phyloP scores from a whole-genome alignment of 768 basidiomycete genomes.

The Pisolithus microcarpus region DNA sequence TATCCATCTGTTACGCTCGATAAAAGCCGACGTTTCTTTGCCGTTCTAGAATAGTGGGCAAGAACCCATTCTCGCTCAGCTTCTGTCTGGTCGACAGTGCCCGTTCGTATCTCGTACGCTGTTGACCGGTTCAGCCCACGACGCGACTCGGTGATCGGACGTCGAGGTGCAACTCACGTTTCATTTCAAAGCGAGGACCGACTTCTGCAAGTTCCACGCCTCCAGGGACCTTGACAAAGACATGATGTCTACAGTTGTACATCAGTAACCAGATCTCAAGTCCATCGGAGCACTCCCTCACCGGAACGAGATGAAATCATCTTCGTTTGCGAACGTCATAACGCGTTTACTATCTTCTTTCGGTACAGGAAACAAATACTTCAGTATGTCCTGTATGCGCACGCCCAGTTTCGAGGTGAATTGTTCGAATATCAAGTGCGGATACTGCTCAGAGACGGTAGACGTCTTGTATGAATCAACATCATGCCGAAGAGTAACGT shows the following conservation, averaged over 20 bases:
- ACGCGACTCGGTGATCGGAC: background rate
- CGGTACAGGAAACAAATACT: slow-evolving; percentile 91
- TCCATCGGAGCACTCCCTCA: slow-evolving; percentile 26
- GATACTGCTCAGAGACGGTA: slow-evolving; percentile 97
- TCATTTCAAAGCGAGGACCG: slow-evolving; percentile 96
- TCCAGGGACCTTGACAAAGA: slow-evolving; percentile 85
- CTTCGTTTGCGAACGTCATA: slow-evolving; percentile 96
- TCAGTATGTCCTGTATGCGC: slow-evolving; percentile 78
- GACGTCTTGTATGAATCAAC: slow-evolving; percentile 78
- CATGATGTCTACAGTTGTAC: slow-evolving; percentile 68
- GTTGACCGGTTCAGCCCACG: background rate
- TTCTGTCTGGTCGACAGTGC: slow-evolving; percentile 90
- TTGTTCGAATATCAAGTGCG: slow-evolving; percentile 94
- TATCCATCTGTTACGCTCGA: slow-evolving; percentile 22
- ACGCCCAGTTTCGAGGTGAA: slow-evolving; percentile 82
- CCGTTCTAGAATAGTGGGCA: slow-evolving; percentile 87
- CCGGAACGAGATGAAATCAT: slow-evolving; percentile 98
- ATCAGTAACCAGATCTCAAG: background rate
- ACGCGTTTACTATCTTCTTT: slow-evolving; percentile 97
- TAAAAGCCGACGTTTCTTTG: slow-evolving; percentile 79
- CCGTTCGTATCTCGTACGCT: slow-evolving; percentile 98
- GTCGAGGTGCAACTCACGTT: slow-evolving; percentile 54
- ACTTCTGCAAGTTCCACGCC: slow-evolving; percentile 95
- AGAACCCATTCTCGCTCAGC: slow-evolving; percentile 97
- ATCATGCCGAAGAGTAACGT: slow-evolving; percentile 90